Base-by-base conservation (phyloP, 441 rosid species). In the Sinapis alba region DNA sequence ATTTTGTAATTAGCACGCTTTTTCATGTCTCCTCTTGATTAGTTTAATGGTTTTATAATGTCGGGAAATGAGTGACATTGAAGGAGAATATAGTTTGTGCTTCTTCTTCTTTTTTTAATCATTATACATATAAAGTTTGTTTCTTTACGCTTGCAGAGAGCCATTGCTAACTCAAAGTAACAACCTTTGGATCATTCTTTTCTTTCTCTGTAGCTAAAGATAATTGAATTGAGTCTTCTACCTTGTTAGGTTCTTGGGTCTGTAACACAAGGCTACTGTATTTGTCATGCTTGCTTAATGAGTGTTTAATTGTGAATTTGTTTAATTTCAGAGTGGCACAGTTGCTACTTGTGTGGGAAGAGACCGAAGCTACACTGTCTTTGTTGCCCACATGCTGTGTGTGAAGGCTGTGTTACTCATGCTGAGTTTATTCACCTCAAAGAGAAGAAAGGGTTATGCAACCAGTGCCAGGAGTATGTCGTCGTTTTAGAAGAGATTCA, bases 381-480 rank as follows among this genome's bases (percentile, higher is more conserved):
- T 5, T 78, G 78, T 68, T 78, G 81, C 56, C 62, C 78, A 11
- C 32, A 62, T 68, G 70, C 78, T 67, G 66, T 78, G 23, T 78
- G 81, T 62, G 70, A 68, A 67, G 62, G 57, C 43, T 78, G 81
- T 72, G 34, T 30, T 21, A 30, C 54, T 54, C 41, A 41, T 72
- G 60, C 81, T 43, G 81, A 72, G 61, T 78, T 78, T n/a, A 13
- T 45, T 30, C 53, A 9, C 9, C 28, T 78, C 34, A 78, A 73
- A 62, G 74, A 23, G 32, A 9, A 62, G 2, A 78, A 73, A 78
- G 81, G 81, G 27, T 43, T 78, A 62, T 78, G 81, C 66, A 78
- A 67, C 10, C 32, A 68, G 32, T 78, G 81, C 62, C 63, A 50
- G 7, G 81, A 60, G 60, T 27, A 38, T 12, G 81, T 78, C 38